phyloP scores from a whole-genome alignment of 2,329 filamentous ascomycete species.

The Clonostachys rhizophaga region DNA sequence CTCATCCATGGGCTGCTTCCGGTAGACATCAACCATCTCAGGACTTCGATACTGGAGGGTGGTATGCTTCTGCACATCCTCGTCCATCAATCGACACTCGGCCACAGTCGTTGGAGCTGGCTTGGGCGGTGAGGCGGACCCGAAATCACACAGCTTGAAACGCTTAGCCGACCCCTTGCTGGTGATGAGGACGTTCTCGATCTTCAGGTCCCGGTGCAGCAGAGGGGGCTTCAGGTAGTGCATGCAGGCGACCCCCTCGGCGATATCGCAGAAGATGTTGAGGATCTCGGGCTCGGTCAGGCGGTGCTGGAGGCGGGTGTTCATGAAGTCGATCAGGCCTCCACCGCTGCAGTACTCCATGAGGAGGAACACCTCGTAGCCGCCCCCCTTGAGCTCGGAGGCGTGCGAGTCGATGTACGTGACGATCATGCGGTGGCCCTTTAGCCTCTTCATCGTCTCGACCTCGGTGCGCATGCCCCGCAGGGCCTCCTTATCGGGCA shows the following conservation, averaged over 20 bases:
- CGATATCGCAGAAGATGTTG: constrained; percentile 93
- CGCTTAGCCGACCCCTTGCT: constrained; percentile 58
- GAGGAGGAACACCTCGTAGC: constrained; percentile 95
- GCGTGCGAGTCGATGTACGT: constrained; percentile 98
- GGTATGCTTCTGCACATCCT: constrained; percentile 95
- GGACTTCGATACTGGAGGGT: constrained; percentile 96
- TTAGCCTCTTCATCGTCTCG: constrained; percentile 99
- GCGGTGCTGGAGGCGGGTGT: constrained; percentile 91
- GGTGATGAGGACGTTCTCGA: constrained; percentile 94
- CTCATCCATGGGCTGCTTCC: constrained; percentile 94
- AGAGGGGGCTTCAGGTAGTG: constrained; percentile 95
- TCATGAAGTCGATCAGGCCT: constrained; percentile 99
- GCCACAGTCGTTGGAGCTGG: constrained; percentile 81
- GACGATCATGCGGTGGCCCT: constrained; percentile 93
- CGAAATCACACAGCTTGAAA: constrained; percentile 98
- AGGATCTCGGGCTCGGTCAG: constrained; percentile 97
- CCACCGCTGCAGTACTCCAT: constrained; percentile 98
- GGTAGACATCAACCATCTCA: constrained; percentile 98
- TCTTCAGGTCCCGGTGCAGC: constrained; percentile 91
- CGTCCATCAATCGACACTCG: constrained; percentile 89
- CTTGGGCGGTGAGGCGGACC: constrained; percentile 78
- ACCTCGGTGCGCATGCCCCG: constrained; percentile 97
- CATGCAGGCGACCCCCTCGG: constrained; percentile 97
- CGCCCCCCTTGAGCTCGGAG: constrained; percentile 84
- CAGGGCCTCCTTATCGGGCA: constrained; percentile 91